phyloP scores from a whole-genome alignment of 352 stramenopile species.

The Globisporangium cystogenes region DNA sequence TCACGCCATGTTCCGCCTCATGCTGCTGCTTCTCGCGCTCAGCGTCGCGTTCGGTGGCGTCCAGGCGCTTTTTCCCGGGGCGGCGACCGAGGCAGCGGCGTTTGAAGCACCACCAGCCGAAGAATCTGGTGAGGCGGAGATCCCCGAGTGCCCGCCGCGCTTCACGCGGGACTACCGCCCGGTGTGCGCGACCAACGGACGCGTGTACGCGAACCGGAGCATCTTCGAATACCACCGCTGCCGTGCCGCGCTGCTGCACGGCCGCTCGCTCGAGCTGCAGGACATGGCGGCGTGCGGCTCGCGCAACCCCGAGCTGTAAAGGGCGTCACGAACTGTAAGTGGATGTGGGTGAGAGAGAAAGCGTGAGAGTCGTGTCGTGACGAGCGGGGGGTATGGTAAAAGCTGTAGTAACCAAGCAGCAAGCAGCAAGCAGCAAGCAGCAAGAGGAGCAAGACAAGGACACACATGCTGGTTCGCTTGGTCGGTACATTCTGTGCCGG shows the following conservation, averaged over 20 bases:
- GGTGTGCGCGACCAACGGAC: constrained; percentile 54
- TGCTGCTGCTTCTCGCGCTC: too few relatives aligned
- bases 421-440: too few relatives aligned
- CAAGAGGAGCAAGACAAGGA: too few relatives aligned
- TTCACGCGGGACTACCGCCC: constrained; percentile 46
- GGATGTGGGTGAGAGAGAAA: too few relatives aligned
- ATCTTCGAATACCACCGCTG: constrained; percentile 57
- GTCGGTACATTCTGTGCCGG: too few relatives aligned
- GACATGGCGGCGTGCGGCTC: constrained; percentile 33
- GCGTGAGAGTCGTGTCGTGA: too few relatives aligned
- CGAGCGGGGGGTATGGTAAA: too few relatives aligned
- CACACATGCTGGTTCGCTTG: too few relatives aligned
- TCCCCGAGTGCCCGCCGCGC: constrained; percentile 26
- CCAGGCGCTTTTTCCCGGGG: neutral
- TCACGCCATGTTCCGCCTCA: too few relatives aligned
- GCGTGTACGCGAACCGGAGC: constrained; percentile 44
- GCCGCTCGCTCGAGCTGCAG: constrained; percentile 22
- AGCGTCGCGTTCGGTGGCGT: too few relatives aligned
- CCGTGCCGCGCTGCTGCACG: constrained; percentile 24
- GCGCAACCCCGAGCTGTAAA: constrained; percentile 10
- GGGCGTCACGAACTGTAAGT: too few relatives aligned
- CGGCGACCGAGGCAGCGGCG: neutral
- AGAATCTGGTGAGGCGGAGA: constrained; percentile 13
- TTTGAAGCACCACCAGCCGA: neutral
- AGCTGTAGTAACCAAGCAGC: too few relatives aligned